Evolutionary conservation across 1,284 basidiomycete species (phyloP).

Genomic region (Ceratobasidium papillatum): DNA sequence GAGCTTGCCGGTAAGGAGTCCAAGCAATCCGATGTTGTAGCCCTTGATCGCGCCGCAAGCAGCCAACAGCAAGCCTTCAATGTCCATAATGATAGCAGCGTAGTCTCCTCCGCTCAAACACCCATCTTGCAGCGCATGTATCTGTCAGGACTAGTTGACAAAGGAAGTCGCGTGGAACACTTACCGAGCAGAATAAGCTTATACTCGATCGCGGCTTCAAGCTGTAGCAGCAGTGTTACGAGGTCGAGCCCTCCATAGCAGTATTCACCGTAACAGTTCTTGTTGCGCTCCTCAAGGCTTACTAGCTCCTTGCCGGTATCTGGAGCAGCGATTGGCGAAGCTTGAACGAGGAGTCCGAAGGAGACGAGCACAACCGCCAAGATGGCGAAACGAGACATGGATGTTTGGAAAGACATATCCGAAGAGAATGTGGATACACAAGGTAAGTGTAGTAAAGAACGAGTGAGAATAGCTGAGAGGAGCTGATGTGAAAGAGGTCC

Average conservation of each 20-base stretch:
- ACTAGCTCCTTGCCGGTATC: slow-evolving; percentile 4
- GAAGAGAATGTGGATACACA: not conserved
- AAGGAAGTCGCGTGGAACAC: not conserved
- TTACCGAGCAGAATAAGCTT: slow-evolving; percentile 30
- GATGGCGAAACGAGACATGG: slow-evolving; percentile 25
- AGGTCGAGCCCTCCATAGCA: slow-evolving; percentile 28
- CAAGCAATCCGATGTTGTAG: slow-evolving; percentile 33
- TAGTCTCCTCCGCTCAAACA: slow-evolving; percentile 30
- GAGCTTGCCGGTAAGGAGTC: slow-evolving; percentile 25
- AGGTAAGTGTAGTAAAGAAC: not conserved
- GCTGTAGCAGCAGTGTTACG: slow-evolving; percentile 22
- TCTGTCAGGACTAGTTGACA: not conserved
- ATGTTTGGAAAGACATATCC: slow-evolving; percentile 16
- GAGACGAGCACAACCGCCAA: slow-evolving; percentile 25
- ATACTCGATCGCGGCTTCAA: slow-evolving; percentile 24
- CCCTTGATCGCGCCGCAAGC: slow-evolving; percentile 27
- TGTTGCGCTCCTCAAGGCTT: slow-evolving; percentile 19
- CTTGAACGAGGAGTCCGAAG: slow-evolving; percentile 13
- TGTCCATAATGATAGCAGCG: slow-evolving; percentile 25
- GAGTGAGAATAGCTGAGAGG: slow-evolving; percentile 4
- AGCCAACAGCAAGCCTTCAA: slow-evolving; percentile 26
- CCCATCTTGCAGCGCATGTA: not conserved
- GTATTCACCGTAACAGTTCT: not conserved
- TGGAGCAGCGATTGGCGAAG: slow-evolving; percentile 30
- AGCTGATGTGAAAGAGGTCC: slow-evolving; percentile 6